A percentile compares a stretch with the other conserved stretches of the same genome.
phyloP scores from a whole-genome alignment of 2,329 filamentous ascomycete genomes.

The Ophiostoma sp. region DNA sequence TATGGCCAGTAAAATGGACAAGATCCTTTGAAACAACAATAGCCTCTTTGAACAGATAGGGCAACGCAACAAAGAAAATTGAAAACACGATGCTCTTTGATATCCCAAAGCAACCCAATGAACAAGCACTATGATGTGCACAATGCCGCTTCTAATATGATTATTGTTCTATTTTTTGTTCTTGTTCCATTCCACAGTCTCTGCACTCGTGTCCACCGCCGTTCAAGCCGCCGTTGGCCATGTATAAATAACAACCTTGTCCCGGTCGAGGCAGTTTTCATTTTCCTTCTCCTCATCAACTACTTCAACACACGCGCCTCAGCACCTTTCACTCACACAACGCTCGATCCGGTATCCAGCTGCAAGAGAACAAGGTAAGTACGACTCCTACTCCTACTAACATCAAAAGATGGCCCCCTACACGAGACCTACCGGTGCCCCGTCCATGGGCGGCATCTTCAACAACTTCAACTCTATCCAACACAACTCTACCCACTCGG shows the following conservation, averaged over 20 bases:
- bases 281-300: not conserved
- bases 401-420: not conserved
- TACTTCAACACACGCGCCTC: not conserved
- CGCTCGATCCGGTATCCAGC: not conserved
- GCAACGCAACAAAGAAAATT: not conserved
- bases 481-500: not conserved
- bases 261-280: not conserved
- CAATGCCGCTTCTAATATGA: not conserved
- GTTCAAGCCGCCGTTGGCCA: not conserved
- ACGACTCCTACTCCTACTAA: not conserved
- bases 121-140: not conserved
- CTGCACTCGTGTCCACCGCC: not conserved
- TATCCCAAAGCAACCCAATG: not conserved
- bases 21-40: too few relatives aligned
- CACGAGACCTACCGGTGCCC: not conserved
- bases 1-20: too few relatives aligned
- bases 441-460: conserved; percentile 7
- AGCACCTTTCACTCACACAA: not conserved
- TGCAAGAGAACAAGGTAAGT: not conserved
- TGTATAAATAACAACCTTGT: not conserved
- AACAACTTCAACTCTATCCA: not conserved
- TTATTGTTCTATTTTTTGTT: not conserved
- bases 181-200: not conserved
- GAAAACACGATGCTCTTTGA: not conserved
- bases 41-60: too few relatives aligned